Percentiles rank a stretch among this genome's conserved stretches.
phyloP scores from a whole-genome alignment of 2,329 filamentous ascomycete species.

The Dactylellina parvicollis region DNA sequence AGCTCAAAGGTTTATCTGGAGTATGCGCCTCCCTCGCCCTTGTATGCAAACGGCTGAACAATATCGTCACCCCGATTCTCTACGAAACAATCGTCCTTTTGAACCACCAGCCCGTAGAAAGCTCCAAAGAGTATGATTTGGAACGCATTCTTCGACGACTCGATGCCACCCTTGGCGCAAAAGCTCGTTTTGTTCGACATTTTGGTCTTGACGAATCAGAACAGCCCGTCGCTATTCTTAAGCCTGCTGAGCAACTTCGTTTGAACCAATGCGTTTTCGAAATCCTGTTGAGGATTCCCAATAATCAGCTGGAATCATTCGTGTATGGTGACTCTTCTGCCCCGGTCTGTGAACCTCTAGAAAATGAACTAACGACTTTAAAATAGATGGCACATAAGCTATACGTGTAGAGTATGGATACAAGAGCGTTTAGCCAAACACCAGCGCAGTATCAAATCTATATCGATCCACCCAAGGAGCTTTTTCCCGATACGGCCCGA shows the following conservation, averaged over 20 bases:
- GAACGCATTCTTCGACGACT: neutral
- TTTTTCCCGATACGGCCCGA: neutral
- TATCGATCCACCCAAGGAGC: neutral
- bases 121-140: neutral
- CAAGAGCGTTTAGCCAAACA: neutral
- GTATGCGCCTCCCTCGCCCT: neutral
- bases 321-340: neutral
- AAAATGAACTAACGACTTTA: neutral
- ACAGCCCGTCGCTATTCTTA: neutral
- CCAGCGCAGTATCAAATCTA: constrained; percentile 4
- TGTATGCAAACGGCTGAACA: constrained; percentile 7
- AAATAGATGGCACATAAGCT: neutral
- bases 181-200: neutral
- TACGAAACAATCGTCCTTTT: constrained; percentile 1
- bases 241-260: neutral
- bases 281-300: constrained; percentile 3
- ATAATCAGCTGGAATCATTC: constrained; percentile 12
- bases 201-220: constrained; percentile 8
- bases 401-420: neutral
- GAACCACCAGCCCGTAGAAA: neutral
- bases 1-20: neutral
- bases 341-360: neutral
- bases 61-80: constrained; percentile 13
- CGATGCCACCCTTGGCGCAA: neutral
- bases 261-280: neutral